A percentile compares a stretch with the other conserved stretches of the same genome.
These are phyloP conservation scores for Leccinum pachyderme DNA, from an alignment of 1,284 basidiomycete species.

Conservation along the genomic window DNA sequence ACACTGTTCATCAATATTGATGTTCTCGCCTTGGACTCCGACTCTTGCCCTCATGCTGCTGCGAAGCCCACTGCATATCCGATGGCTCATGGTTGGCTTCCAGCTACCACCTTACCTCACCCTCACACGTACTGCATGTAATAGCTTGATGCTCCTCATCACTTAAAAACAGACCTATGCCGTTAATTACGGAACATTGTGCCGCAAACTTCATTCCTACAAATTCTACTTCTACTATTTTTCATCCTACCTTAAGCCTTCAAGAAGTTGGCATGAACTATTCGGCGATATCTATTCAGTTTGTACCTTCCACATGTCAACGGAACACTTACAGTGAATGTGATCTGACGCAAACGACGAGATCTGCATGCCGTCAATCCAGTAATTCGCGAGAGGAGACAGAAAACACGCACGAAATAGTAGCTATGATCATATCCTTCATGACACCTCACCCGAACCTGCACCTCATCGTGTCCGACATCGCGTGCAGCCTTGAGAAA, in stretches of 20 bases:
- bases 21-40: neutral
- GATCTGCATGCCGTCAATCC: conserved; percentile 71
- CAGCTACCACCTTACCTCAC: neutral
- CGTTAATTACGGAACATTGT: conserved; percentile 1
- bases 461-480: conserved; percentile 70
- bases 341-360: conserved; percentile 75
- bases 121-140: conserved; percentile 4
- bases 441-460: conserved; percentile 79
- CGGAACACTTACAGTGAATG: conserved; percentile 42
- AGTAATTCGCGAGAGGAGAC: conserved; percentile 50
- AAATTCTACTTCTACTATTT: neutral
- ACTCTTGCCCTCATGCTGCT: neutral
- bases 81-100: neutral
- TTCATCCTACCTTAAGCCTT: conserved; percentile 48
- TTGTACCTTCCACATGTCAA: neutral
- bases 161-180: conserved; percentile 1
- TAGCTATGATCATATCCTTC: conserved; percentile 94
- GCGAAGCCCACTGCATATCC: conserved; percentile 2
- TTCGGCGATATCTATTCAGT: conserved; percentile 2
- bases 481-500: conserved; percentile 77
- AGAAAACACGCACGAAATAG: conserved; percentile 71
- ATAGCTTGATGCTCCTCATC: neutral
- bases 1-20: neutral
- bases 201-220: conserved; percentile 9
- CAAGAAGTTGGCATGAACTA: conserved; percentile 77